These are phyloP conservation scores for Colletotrichum sp. DNA, from an alignment of 2,329 filamentous ascomycete genomes.

Conservation along the genomic window DNA sequence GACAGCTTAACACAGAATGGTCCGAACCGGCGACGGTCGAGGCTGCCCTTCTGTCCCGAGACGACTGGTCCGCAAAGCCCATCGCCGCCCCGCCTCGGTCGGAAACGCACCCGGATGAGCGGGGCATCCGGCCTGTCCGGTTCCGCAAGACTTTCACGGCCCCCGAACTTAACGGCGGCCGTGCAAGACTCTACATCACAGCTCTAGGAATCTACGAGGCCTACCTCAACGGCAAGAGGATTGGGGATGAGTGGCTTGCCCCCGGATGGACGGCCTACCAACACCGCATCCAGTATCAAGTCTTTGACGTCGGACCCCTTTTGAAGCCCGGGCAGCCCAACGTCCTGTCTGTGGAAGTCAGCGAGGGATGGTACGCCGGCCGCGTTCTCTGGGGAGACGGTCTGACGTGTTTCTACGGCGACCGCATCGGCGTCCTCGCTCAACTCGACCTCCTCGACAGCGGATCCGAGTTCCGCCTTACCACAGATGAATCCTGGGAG, in stretches of 20 bases:
- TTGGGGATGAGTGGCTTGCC: conserved; percentile 36
- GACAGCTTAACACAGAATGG: neutral
- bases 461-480: conserved; percentile 25
- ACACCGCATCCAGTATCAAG: conserved; percentile 46
- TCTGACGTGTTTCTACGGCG: conserved; percentile 39
- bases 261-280: conserved; percentile 51
- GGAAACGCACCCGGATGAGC: neutral
- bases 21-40: conserved; percentile 1
- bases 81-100: neutral
- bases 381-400: conserved; percentile 4
- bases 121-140: conserved; percentile 6
- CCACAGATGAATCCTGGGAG: conserved; percentile 45
- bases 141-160: conserved; percentile 5
- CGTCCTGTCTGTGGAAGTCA: conserved; percentile 49
- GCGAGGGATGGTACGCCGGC: conserved; percentile 57
- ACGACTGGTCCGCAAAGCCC: conserved; percentile 4
- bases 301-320: conserved; percentile 43
- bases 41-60: neutral
- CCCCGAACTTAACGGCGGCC: neutral
- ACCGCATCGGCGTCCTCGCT: conserved; percentile 40
- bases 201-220: conserved; percentile 39
- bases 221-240: conserved; percentile 39
- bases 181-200: conserved; percentile 38
- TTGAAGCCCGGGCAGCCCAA: conserved; percentile 34
- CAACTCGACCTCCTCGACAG: conserved; percentile 40